A percentile compares a stretch with the other conserved stretches of the same genome.
Conservation (phyloP, 75 land plant genomes). For the Sequoiadendron giganteum region DNA sequence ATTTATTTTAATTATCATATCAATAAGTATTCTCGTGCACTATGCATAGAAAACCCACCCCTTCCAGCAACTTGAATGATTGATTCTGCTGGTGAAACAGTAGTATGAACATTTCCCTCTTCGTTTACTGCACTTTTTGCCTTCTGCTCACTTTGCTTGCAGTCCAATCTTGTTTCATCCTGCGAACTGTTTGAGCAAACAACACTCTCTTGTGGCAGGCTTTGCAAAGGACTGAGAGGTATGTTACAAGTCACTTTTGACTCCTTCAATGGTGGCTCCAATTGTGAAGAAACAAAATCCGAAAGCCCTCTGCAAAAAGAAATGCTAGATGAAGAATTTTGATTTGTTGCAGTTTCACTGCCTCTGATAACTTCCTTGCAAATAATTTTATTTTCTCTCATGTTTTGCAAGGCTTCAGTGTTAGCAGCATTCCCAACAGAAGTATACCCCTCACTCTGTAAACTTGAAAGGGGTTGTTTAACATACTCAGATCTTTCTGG, state of each 20-base stretch:
- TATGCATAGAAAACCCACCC: not conserved
- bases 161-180: not conserved
- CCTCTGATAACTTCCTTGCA: not conserved
- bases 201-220: not conserved
- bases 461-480: not conserved
- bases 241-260: not conserved
- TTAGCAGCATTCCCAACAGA: not conserved
- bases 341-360: not conserved
- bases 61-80: conserved; percentile 8
- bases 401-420: not conserved
- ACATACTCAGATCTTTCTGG: not conserved
- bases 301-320: not conserved
- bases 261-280: not conserved
- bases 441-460: not conserved
- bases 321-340: not conserved
- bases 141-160: not conserved
- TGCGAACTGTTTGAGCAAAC: not conserved
- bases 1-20: not conserved
- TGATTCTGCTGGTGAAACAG: not conserved
- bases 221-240: not conserved
- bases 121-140: not conserved
- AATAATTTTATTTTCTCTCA: not conserved
- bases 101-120: not conserved
- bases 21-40: not conserved
- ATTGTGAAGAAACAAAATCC: not conserved